phyloP scores from a whole-genome alignment of 352 stramenopile species.

The Pythium rishiriense region DNA sequence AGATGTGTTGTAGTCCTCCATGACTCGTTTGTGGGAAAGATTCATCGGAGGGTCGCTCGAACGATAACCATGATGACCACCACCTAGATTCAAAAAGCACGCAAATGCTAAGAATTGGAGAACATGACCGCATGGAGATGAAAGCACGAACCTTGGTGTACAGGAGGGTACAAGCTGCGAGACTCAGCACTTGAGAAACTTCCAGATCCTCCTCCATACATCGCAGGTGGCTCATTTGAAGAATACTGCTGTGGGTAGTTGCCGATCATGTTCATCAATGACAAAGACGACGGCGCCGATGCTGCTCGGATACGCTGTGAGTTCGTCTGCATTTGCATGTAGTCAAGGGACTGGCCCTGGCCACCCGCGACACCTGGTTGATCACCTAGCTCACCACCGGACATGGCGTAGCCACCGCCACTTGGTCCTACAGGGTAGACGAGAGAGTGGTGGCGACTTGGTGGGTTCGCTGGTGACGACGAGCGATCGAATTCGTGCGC shows the following conservation, averaged over 20 bases:
- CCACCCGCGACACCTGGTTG: conserved; percentile 1
- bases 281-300: conserved; percentile 28
- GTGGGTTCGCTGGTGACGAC: conserved; percentile 19
- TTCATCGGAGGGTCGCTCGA: conserved; percentile 26
- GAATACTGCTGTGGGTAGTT: conserved; percentile 25
- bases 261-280: conserved; percentile 31
- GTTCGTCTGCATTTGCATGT: conserved; percentile 20
- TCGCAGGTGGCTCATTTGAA: conserved; percentile 13
- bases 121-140: not conserved
- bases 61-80: conserved; percentile 10
- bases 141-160: conserved; percentile 16
- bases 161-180: conserved; percentile 19
- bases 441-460: conserved; percentile 44
- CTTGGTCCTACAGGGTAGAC: conserved; percentile 38
- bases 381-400: conserved; percentile 20
- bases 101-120: not conserved
- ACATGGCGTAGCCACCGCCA: conserved; percentile 31
- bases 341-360: conserved; percentile 23
- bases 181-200: conserved; percentile 24
- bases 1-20: conserved; percentile 27
- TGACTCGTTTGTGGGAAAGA: conserved; percentile 31
- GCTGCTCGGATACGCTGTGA: conserved; percentile 24
- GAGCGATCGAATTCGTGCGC: conserved; percentile 52
- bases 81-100: not conserved
- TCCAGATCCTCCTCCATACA: conserved; percentile 21